phyloP scores from a whole-genome alignment of 2,329 filamentous ascomycete genomes.

The Gaeumannomyces sp. region DNA sequence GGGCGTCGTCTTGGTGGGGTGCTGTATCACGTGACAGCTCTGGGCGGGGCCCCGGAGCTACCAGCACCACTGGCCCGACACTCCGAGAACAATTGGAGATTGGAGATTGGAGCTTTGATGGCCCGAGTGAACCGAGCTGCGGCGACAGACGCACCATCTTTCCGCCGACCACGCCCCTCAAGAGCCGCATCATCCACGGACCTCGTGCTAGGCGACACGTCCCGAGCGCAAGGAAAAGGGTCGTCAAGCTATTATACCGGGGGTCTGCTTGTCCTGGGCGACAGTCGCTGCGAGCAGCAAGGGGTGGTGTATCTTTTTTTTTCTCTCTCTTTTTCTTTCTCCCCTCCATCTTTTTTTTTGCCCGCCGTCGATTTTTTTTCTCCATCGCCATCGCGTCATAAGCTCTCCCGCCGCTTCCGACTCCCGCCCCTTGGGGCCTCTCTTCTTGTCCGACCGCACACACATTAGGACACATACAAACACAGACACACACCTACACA shows the following conservation, averaged over 20 bases:
- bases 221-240: not conserved
- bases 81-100: not conserved
- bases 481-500: slow-evolving; percentile 15
- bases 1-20: no score
- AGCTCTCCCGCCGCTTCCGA: not conserved
- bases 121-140: not conserved
- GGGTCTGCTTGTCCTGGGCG: no score
- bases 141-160: not conserved
- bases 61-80: not conserved
- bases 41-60: not conserved
- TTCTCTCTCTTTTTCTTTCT: not conserved
- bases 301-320: not conserved
- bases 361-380: slow-evolving; percentile 1
- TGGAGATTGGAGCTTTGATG: not conserved
- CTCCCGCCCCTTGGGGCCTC: slow-evolving; percentile 12
- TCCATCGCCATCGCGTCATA: not conserved
- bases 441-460: slow-evolving; percentile 2
- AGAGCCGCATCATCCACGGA: not conserved
- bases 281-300: not conserved
- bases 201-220: not conserved
- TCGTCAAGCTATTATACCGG: not conserved
- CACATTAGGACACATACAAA: not conserved
- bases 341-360: not conserved
- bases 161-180: not conserved
- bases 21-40: not conserved